Evolutionary conservation across 1,139 yeast species (phyloP).

Genomic region (Groenewaldozyma sp.): DNA sequence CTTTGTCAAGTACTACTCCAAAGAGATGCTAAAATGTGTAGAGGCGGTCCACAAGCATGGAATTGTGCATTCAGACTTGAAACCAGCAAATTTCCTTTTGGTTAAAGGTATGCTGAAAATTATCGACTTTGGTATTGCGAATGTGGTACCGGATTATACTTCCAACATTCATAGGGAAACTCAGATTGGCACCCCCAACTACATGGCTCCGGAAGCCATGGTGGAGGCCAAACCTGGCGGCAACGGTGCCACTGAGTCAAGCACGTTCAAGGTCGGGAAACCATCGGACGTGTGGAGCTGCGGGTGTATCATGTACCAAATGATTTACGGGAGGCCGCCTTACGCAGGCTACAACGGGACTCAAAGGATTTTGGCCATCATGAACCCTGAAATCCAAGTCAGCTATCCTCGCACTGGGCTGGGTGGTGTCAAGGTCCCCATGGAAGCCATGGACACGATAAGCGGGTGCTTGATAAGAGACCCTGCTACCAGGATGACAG

Average conservation of each 20-base stretch:
- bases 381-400: conserved; percentile 78
- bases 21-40: conserved; percentile 76
- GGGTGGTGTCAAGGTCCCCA: conserved; percentile 58
- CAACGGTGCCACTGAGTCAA: conserved; percentile 9
- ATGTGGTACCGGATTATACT: conserved; percentile 89
- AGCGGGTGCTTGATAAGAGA: conserved; percentile 63
- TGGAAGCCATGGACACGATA: conserved; percentile 62
- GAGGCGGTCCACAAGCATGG: conserved; percentile 80
- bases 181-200: conserved; percentile 92
- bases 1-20: conserved; percentile 73
- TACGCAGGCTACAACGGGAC: conserved; percentile 75
- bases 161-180: conserved; percentile 82
- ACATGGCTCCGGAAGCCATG: conserved; percentile 96
- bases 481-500: conserved; percentile 60
- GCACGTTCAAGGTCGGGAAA: conserved; percentile 70
- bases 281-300: conserved; percentile 98
- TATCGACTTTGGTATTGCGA: conserved; percentile 94
- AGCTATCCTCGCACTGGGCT: conserved; percentile 54
- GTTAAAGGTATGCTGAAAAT: conserved; percentile 79
- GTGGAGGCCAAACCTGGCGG: conserved; percentile 43
- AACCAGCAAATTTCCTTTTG: conserved; percentile 89
- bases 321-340: conserved; percentile 91
- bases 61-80: conserved; percentile 88
- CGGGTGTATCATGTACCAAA: conserved; percentile 92
- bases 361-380: conserved; percentile 74